Evolutionary conservation across 2,329 filamentous ascomycete species (phyloP).

Genomic region (Dactylellina sp.): DNA sequence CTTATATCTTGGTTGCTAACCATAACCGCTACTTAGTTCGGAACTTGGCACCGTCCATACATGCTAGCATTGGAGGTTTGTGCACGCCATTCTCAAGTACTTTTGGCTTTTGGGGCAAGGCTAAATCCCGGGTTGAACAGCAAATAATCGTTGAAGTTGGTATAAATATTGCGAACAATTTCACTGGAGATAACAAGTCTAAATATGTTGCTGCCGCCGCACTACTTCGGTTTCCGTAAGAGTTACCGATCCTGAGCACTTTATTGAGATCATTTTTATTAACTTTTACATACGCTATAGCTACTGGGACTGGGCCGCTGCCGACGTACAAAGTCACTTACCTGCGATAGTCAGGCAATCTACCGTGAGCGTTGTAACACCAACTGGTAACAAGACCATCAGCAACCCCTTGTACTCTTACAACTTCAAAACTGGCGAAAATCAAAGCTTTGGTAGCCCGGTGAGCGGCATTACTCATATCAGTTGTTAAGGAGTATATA

Average conservation of each 20-base stretch:
- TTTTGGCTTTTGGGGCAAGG: background rate
- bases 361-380: constrained; percentile 42
- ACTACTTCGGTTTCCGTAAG: constrained; percentile 57
- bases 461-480: background rate
- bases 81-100: constrained; percentile 7
- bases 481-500: background rate
- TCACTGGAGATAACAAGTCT: constrained; percentile 49
- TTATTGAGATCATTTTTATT: background rate
- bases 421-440: background rate
- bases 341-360: constrained; percentile 34
- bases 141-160: constrained; percentile 50
- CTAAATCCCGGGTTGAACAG: constrained; percentile 26
- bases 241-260: background rate
- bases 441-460: background rate
- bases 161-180: constrained; percentile 43
- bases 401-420: constrained; percentile 18
- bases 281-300: constrained; percentile 30
- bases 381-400: constrained; percentile 18
- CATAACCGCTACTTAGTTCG: constrained; percentile 44
- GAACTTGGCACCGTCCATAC: constrained; percentile 61
- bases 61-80: constrained; percentile 59
- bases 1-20: background rate
- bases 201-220: constrained; percentile 56
- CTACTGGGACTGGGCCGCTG: constrained; percentile 59
- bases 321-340: constrained; percentile 39